Evolutionary conservation across 2,329 filamentous ascomycete genomes (phyloP).

Genomic region (Ophiocordyceps camponoti-rufipedis): DNA sequence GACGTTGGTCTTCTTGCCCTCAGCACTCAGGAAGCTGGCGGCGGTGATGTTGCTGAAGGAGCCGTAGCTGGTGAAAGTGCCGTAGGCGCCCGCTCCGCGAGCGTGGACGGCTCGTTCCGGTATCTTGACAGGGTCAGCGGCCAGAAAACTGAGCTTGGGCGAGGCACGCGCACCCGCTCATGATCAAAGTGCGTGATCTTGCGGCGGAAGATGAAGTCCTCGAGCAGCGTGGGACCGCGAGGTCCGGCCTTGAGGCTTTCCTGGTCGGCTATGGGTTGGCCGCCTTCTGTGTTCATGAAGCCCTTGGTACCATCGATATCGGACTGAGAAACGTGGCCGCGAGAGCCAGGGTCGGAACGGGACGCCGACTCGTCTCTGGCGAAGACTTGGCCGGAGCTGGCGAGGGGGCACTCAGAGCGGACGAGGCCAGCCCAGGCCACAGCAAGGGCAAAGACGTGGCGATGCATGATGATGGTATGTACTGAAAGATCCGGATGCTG

Average conservation of each 20-base stretch:
- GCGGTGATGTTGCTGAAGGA: conserved; percentile 51
- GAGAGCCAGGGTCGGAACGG: conserved; percentile 8
- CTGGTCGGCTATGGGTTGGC: conserved; percentile 49
- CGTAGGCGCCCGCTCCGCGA: conserved; percentile 50
- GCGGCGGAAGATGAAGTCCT: conserved; percentile 56
- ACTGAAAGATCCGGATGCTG: background rate
- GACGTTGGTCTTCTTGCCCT: conserved; percentile 39
- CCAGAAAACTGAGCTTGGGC: too few relatives aligned
- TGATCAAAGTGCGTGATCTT: conserved; percentile 57
- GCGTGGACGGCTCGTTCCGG: conserved; percentile 53
- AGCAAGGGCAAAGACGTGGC: conserved; percentile 5
- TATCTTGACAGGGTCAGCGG: conserved; percentile 12
- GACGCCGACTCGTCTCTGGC: conserved; percentile 7
- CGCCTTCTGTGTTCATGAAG: conserved; percentile 47
- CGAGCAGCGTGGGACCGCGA: conserved; percentile 48
- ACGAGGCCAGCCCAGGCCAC: conserved; percentile 11
- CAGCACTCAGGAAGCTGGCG: conserved; percentile 39
- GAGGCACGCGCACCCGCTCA: conserved; percentile 32
- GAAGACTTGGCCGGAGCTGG: conserved; percentile 9
- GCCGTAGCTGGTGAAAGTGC: conserved; percentile 49
- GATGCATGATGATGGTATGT: background rate
- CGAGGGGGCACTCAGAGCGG: conserved; percentile 15
- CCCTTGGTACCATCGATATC: conserved; percentile 33
- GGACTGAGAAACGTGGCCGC: conserved; percentile 14
- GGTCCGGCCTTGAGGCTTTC: conserved; percentile 47